Evolutionary conservation across 306 rosid species (phyloP).

Genomic region (Fagus sylvatica): DNA sequence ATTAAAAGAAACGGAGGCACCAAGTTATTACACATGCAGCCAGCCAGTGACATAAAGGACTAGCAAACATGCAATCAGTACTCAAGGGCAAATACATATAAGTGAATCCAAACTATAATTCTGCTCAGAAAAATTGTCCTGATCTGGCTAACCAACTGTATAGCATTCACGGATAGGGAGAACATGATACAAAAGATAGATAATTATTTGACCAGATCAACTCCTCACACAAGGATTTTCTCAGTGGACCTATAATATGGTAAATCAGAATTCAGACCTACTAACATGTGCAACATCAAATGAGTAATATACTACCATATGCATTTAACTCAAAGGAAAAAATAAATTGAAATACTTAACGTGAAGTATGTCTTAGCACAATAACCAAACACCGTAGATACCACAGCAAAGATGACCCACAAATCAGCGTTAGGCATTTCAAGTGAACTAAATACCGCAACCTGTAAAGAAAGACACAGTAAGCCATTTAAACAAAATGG

Average conservation of each 20-base stretch:
- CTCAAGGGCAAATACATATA: slow-evolving; percentile 9
- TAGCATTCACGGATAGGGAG: not conserved
- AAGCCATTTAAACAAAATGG: slow-evolving; percentile 27
- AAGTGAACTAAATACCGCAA: slow-evolving; percentile 78
- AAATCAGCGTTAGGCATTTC: slow-evolving; percentile 86
- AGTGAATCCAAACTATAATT: slow-evolving; percentile 9
- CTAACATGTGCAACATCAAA: slow-evolving; percentile 9
- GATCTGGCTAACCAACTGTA: not conserved
- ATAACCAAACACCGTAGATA: slow-evolving; percentile 87
- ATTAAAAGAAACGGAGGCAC: not conserved
- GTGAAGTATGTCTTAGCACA: slow-evolving; percentile 90
- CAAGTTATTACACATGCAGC: not conserved
- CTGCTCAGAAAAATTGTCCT: not conserved
- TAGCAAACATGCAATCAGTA: slow-evolving; percentile 12
- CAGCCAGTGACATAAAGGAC: slow-evolving; percentile 5
- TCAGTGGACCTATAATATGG: not conserved
- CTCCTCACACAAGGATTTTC: not conserved
- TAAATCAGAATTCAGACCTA: slow-evolving; percentile 1
- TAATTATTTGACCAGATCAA: not conserved
- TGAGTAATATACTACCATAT: not conserved
- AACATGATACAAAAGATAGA: not conserved
- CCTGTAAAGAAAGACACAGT: slow-evolving; percentile 47
- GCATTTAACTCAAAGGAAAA: not conserved
- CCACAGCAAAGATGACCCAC: slow-evolving; percentile 78
- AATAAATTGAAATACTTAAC: slow-evolving; percentile 41